Evolutionary conservation across 768 basidiomycete genomes (phyloP).

Genomic region (Tulasnella sp.): DNA sequence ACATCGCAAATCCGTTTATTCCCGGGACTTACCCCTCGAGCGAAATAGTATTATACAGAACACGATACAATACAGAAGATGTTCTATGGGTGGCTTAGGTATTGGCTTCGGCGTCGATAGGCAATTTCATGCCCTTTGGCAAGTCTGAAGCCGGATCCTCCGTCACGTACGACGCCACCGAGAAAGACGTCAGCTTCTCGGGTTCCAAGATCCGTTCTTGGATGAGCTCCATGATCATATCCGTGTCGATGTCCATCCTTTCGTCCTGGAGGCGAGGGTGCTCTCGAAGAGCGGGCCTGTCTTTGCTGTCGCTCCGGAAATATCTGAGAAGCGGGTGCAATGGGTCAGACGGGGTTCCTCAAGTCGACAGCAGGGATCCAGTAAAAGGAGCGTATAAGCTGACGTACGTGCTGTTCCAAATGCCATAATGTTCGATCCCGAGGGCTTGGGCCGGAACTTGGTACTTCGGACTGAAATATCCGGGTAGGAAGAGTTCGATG

Average conservation of each 20-base stretch:
- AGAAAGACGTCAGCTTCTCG: neutral
- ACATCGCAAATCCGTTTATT: no score
- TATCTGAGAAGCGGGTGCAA: neutral
- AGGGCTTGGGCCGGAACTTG: conserved; percentile 34
- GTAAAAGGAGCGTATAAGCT: no score
- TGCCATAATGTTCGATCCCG: conserved; percentile 33
- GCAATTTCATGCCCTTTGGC: neutral
- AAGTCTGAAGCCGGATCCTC: neutral
- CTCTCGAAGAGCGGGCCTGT: neutral
- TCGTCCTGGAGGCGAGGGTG: neutral
- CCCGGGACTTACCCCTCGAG: no score
- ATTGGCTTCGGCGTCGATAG: neutral
- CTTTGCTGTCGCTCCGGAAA: conserved; percentile 8
- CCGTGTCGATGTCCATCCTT: neutral
- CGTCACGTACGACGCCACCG: neutral
- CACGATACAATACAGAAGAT: no score
- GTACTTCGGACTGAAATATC: conserved; percentile 40
- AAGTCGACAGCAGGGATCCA: no score
- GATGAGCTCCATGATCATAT: neutral
- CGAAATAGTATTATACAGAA: no score
- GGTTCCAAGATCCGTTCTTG: neutral
- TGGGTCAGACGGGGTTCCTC: neutral
- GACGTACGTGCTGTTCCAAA: conserved; percentile 25
- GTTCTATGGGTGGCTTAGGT: neutral
- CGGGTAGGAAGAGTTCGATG: conserved; percentile 41